phyloP scores from a whole-genome alignment of 139 green algal genomes.

The Pleodorina starrii region DNA sequence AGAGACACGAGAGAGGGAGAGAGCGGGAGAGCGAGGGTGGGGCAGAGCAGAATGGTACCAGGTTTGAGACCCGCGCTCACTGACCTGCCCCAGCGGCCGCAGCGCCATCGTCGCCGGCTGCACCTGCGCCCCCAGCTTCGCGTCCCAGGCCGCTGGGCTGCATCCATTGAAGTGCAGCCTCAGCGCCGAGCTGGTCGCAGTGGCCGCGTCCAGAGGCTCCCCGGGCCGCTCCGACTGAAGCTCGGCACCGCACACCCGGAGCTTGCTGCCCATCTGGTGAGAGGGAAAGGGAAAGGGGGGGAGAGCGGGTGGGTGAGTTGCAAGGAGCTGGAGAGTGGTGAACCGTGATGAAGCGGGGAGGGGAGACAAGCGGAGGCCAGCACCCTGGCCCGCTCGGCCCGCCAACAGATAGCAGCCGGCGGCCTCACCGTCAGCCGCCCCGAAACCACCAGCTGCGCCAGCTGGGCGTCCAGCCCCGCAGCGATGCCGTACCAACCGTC shows the following conservation, averaged over 20 bases:
- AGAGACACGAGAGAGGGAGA: too few species aligned
- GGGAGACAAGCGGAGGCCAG: not conserved
- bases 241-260: slow-evolving; percentile 66
- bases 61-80: not conserved
- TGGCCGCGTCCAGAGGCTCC: slow-evolving; percentile 62
- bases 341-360: not conserved
- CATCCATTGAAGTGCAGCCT: slow-evolving; percentile 63
- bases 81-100: slow-evolving; percentile 38
- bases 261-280: slow-evolving; percentile 64
- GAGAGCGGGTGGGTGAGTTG: not conserved
- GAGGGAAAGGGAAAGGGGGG: not conserved
- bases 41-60: too few species aligned
- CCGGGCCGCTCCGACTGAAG: slow-evolving; percentile 44
- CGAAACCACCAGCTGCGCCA: slow-evolving; percentile 51
- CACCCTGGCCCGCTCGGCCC: not conserved
- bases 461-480: slow-evolving; percentile 61
- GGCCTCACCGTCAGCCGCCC: slow-evolving; percentile 54
- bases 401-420: not conserved
- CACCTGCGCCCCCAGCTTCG: slow-evolving; percentile 45
- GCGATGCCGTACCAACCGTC: slow-evolving; percentile 84
- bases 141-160: slow-evolving; percentile 53
- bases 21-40: too few species aligned
- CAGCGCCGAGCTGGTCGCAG: slow-evolving; percentile 24
- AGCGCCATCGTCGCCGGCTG: slow-evolving; percentile 43
- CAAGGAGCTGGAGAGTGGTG: not conserved